Conservation (phyloP, 257 asterid genomes). For the Plantago major region DNA sequence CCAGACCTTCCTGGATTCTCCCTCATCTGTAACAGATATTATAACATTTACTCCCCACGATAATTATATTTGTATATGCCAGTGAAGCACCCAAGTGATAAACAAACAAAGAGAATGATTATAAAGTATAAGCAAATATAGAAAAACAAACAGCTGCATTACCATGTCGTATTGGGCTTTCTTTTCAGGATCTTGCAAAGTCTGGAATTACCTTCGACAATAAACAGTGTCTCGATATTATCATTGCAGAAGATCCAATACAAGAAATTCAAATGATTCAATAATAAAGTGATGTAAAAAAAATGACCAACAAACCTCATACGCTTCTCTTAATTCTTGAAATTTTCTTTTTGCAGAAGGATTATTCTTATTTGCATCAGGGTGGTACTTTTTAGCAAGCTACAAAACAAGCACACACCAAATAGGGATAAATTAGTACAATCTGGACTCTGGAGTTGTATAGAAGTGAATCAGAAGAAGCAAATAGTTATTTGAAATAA, state of each 20-base stretch:
- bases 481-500: constrained; percentile 10
- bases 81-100: constrained; percentile 1
- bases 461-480: constrained; percentile 5
- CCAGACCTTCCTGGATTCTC: constrained; percentile 28
- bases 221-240: constrained; percentile 22
- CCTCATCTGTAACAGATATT: constrained; percentile 45
- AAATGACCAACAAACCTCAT: constrained; percentile 61
- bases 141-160: constrained; percentile 20
- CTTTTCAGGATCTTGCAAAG: constrained; percentile 73
- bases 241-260: constrained; percentile 17
- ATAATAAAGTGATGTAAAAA: constrained; percentile 19
- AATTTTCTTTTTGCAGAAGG: constrained; percentile 83
- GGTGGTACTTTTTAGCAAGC: constrained; percentile 96
- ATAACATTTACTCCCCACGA: constrained; percentile 14
- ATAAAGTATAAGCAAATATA: constrained; percentile 7
- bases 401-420: constrained; percentile 23
- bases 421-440: background rate
- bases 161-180: constrained; percentile 79
- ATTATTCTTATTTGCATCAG: constrained; percentile 85
- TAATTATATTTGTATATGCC: background rate
- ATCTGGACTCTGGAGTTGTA: background rate
- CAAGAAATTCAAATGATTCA: constrained; percentile 17
- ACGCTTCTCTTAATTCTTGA: constrained; percentile 96
- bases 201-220: constrained; percentile 66
- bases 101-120: constrained; percentile 12